These are phyloP conservation scores for Fusarium sp. DNA, from an alignment of 2,329 filamentous ascomycete species.

Conservation along the genomic window DNA sequence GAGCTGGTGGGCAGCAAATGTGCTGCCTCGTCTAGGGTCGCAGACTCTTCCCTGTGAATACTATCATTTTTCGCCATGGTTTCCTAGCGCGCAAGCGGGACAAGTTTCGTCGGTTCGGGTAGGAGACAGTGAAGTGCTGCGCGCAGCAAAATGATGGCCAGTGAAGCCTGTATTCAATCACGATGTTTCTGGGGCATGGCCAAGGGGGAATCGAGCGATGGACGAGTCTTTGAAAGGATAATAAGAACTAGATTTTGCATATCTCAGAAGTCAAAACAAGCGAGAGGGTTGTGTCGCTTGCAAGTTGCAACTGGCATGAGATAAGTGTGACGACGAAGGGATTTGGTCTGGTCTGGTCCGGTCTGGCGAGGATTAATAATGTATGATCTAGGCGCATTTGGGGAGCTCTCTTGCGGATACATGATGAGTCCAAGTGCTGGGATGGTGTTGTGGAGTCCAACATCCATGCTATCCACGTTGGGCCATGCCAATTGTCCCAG, in stretches of 20 bases:
- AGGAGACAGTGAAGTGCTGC: conserved; percentile 1
- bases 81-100: background rate
- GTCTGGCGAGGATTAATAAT: conserved; percentile 33
- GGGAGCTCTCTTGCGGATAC: conserved; percentile 24
- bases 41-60: conserved; percentile 7
- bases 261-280: conserved; percentile 17
- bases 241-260: conserved; percentile 1
- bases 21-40: conserved; percentile 47
- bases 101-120: background rate
- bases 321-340: conserved; percentile 34
- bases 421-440: conserved; percentile 35
- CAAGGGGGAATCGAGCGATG: conserved; percentile 1
- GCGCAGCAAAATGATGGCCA: conserved; percentile 11
- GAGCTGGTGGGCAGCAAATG: conserved; percentile 49
- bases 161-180: conserved; percentile 21
- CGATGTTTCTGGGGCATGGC: conserved; percentile 24
- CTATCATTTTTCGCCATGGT: conserved; percentile 16
- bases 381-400: conserved; percentile 12
- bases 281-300: conserved; percentile 16
- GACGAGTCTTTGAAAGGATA: background rate
- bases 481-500: background rate
- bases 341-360: background rate
- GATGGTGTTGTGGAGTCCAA: conserved; percentile 33
- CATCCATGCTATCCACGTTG: conserved; percentile 4
- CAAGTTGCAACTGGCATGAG: conserved; percentile 23